Evolutionary conservation across 2,329 filamentous ascomycete genomes (phyloP).

Genomic region (Xylaria polymorpha): DNA sequence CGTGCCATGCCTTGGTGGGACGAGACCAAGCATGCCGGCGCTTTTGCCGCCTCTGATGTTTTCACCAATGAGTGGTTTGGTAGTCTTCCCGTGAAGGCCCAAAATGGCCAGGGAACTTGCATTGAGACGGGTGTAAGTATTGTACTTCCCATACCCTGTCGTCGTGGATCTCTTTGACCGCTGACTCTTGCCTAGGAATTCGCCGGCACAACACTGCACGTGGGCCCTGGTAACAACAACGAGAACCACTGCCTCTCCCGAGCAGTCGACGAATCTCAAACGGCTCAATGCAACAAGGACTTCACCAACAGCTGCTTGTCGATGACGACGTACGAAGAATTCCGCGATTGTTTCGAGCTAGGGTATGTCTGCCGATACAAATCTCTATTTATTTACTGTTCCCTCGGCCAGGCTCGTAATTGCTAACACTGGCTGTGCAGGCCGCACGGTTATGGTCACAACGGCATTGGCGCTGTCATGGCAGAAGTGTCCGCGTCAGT

Average conservation of each 20-base stretch:
- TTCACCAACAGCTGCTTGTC: slow-evolving; percentile 51
- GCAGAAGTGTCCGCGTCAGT: slow-evolving; percentile 50
- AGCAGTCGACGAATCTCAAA: slow-evolving; percentile 50
- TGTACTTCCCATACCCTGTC: neutral
- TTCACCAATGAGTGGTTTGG: slow-evolving; percentile 50
- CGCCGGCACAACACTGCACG: slow-evolving; percentile 45
- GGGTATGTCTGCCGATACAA: slow-evolving; percentile 45
- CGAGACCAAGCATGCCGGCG: slow-evolving; percentile 52
- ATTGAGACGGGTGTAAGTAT: slow-evolving; percentile 49
- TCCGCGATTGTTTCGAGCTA: slow-evolving; percentile 50
- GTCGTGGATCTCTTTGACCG: neutral
- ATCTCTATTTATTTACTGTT: neutral
- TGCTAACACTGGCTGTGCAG: slow-evolving; percentile 44
- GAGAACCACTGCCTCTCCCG: slow-evolving; percentile 51
- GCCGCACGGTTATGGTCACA: slow-evolving; percentile 53
- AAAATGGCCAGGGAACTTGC: slow-evolving; percentile 49
- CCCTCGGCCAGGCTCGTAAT: neutral
- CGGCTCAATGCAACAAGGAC: slow-evolving; percentile 46
- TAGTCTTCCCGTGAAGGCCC: slow-evolving; percentile 44
- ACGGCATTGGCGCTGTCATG: slow-evolving; percentile 53
- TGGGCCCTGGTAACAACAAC: slow-evolving; percentile 48
- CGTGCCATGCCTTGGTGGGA: slow-evolving; percentile 56
- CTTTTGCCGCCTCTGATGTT: slow-evolving; percentile 48
- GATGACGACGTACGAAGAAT: slow-evolving; percentile 47
- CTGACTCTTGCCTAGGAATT: slow-evolving; percentile 46